phyloP scores from a whole-genome alignment of 108 stramenopile genomes.

The Craspedostauros australis region DNA sequence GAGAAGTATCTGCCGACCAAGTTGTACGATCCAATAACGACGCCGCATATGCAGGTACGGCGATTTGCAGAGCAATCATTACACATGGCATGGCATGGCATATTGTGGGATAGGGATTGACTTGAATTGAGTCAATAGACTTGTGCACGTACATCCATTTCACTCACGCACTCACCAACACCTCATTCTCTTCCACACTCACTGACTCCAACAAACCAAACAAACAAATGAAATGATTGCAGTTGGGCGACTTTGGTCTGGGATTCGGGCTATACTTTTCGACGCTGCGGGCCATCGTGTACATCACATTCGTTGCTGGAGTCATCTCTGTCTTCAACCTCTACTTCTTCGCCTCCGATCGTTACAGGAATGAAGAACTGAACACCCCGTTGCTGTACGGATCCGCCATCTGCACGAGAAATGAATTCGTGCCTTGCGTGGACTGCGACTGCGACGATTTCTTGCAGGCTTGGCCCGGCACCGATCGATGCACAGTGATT shows the following conservation, averaged over 20 bases:
- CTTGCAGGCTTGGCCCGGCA: too few species aligned
- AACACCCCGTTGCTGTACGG: conserved; percentile 6
- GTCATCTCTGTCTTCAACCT: conserved; percentile 58
- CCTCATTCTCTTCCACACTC: too few species aligned
- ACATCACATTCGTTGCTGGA: conserved; percentile 57
- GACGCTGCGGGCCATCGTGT: conserved; percentile 54
- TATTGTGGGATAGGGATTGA: too few species aligned
- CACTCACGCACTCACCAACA: too few species aligned
- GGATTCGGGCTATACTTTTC: conserved; percentile 78
- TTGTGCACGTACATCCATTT: too few species aligned
- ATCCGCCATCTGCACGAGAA: conserved; percentile 38
- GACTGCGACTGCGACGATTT: conserved; percentile 16
- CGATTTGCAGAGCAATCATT: too few species aligned
- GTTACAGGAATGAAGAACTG: conserved; percentile 37
- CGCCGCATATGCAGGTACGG: conserved; percentile 37
- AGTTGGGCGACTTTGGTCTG: conserved; percentile 53
- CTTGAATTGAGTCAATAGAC: too few species aligned
- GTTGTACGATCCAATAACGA: conserved; percentile 57
- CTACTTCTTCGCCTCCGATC: conserved; percentile 51
- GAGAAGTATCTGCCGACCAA: conserved; percentile 50
- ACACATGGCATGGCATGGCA: too few species aligned
- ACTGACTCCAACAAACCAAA: too few species aligned
- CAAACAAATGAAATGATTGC: too few species aligned
- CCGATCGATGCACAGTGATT: too few species aligned
- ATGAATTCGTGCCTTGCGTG: conserved; percentile 62